Evolutionary conservation across 2,329 filamentous ascomycete genomes (phyloP).

Genomic region (Fusarium robinianum): DNA sequence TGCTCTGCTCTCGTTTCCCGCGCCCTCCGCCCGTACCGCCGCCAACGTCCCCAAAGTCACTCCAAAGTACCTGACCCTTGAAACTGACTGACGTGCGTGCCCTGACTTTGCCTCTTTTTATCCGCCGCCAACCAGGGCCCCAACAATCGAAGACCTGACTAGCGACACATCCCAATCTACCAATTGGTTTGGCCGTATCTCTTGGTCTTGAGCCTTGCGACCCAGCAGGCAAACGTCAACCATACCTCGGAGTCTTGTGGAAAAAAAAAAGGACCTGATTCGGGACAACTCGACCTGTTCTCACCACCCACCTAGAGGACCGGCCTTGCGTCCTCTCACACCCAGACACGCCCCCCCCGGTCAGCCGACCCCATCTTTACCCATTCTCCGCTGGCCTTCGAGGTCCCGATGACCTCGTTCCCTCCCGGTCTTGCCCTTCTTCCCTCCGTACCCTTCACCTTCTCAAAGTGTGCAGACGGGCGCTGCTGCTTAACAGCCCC

Average conservation of each 20-base stretch:
- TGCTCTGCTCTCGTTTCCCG: too few relatives aligned
- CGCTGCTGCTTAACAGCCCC: conserved; percentile 79
- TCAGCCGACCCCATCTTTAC: conserved; percentile 40
- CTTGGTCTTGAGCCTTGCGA: conserved; percentile 4
- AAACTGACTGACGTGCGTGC: conserved; percentile 17
- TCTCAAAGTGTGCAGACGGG: conserved; percentile 57
- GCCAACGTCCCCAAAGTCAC: conserved; percentile 25
- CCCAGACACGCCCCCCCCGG: conserved; percentile 26
- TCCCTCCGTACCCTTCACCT: conserved; percentile 41
- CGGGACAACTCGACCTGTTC: conserved; percentile 19
- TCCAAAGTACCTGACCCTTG: conserved; percentile 33
- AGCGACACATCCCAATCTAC: conserved; percentile 15
- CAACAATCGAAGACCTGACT: conserved; percentile 28
- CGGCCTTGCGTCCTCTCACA: too few relatives aligned
- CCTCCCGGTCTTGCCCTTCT: conserved; percentile 29
- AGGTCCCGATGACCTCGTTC: conserved; percentile 39
- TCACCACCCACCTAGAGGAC: too few relatives aligned
- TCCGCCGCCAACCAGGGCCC: conserved; percentile 27
- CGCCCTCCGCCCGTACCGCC: conserved; percentile 26
- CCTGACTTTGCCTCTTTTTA: conserved; percentile 19
- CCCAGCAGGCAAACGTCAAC: conserved; percentile 13
- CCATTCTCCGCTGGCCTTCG: conserved; percentile 33
- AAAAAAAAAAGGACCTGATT: conserved; percentile 30
- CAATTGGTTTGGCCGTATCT: conserved; percentile 11
- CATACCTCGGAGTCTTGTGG: conserved; percentile 10